These are phyloP conservation scores for Mortierella sp. DNA, from an alignment of 371 early-diverging fungal genomes.

Conservation along the genomic window DNA sequence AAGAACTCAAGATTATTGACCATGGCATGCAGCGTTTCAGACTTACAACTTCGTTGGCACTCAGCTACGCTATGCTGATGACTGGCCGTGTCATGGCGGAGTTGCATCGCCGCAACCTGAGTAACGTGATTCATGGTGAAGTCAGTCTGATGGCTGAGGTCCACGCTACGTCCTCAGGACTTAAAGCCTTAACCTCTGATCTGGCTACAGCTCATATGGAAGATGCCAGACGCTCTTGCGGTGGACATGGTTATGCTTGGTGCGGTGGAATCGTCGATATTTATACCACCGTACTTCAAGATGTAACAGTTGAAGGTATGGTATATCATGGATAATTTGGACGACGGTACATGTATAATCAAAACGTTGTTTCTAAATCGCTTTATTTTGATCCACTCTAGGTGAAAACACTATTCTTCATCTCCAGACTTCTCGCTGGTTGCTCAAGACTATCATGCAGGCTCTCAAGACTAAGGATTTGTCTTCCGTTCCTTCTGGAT, in stretches of 20 bases:
- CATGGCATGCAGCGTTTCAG: constrained; percentile 85
- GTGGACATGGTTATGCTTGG: constrained; percentile 83
- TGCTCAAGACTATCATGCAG: constrained; percentile 66
- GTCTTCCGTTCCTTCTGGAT: constrained; percentile 32
- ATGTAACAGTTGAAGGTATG: constrained; percentile 67
- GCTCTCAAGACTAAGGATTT: constrained; percentile 42
- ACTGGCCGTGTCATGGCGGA: constrained; percentile 76
- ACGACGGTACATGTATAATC: too few relatives aligned
- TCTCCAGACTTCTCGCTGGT: constrained; percentile 81
- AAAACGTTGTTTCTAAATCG: too few relatives aligned
- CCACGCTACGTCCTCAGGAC: constrained; percentile 87
- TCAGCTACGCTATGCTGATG: constrained; percentile 82
- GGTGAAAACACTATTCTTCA: constrained; percentile 71
- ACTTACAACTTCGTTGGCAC: constrained; percentile 76
- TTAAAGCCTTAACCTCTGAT: constrained; percentile 85
- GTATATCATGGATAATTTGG: too few relatives aligned
- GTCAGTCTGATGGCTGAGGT: constrained; percentile 77
- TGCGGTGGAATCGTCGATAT: constrained; percentile 69
- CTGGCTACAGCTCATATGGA: constrained; percentile 80
- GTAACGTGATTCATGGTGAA: constrained; percentile 67
- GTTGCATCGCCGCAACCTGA: constrained; percentile 72
- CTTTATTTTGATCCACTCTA: neutral
- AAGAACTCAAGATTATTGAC: constrained; percentile 81
- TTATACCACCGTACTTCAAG: constrained; percentile 61
- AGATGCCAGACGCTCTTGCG: constrained; percentile 76